Conservation (phyloP, 2,329 filamentous ascomycete genomes). For the Aspergillus intermedius region DNA sequence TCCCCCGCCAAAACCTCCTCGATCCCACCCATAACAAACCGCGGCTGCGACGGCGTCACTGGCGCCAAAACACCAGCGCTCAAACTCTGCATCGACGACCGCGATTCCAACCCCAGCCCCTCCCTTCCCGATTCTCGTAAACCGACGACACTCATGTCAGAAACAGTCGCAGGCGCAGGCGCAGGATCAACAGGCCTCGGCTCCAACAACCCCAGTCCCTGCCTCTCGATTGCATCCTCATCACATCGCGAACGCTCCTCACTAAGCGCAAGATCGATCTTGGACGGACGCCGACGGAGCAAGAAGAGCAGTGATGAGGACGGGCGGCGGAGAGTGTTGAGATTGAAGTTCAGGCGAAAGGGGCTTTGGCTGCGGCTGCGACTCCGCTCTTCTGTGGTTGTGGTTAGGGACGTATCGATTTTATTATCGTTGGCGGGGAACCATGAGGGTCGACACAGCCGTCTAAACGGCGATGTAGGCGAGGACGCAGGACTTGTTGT, state of each 20-base stretch:
- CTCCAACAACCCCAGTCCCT: slow-evolving; percentile 40
- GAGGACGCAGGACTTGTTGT: slow-evolving; percentile 25
- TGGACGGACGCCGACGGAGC: slow-evolving; percentile 36
- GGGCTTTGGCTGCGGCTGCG: slow-evolving; percentile 24
- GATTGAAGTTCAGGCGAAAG: slow-evolving; percentile 6
- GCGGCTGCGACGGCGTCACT: slow-evolving; percentile 19
- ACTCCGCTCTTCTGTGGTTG: too few species aligned
- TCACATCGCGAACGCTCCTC: slow-evolving; percentile 37
- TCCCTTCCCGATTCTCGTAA: background rate
- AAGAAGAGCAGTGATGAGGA: slow-evolving; percentile 26
- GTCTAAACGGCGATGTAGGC: slow-evolving; percentile 18
- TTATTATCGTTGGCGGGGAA: background rate
- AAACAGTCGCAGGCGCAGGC: slow-evolving; percentile 13
- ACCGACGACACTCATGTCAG: background rate
- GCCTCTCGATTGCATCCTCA: slow-evolving; percentile 32
- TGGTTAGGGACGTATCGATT: too few species aligned
- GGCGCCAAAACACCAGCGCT: slow-evolving; percentile 12
- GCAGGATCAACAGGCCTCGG: slow-evolving; percentile 37
- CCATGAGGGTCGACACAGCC: slow-evolving; percentile 13
- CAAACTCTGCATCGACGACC: slow-evolving; percentile 8
- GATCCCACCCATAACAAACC: slow-evolving; percentile 42
- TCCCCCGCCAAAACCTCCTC: slow-evolving; percentile 42
- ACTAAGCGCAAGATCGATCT: slow-evolving; percentile 38
- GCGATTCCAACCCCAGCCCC: background rate
- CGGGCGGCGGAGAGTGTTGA: slow-evolving; percentile 19